Evolutionary conservation across 768 basidiomycete species (phyloP).

Genomic region (Hypsizygus marmoreus): DNA sequence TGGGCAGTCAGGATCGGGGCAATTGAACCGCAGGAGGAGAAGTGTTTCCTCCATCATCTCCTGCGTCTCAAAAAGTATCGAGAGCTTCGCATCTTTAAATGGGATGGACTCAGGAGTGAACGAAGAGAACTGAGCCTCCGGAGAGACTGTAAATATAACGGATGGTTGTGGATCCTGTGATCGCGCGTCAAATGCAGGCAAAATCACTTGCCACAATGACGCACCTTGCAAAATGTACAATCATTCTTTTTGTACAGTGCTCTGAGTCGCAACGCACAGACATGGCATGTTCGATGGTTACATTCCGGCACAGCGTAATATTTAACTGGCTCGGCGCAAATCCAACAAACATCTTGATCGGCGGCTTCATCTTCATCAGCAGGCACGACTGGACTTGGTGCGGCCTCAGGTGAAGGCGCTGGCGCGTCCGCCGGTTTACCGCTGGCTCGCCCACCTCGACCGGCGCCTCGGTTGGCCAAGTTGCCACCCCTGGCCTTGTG

Average conservation of each 20-base stretch:
- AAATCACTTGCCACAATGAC: too few species aligned
- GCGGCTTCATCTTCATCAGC: conserved; percentile 29
- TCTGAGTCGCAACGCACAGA: conserved; percentile 84
- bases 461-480: conserved; percentile 3
- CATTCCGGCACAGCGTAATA: conserved; percentile 89
- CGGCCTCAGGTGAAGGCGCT: not conserved
- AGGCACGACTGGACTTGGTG: conserved; percentile 1
- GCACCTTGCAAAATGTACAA: conserved; percentile 95
- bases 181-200: too few species aligned
- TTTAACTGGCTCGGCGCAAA: conserved; percentile 92
- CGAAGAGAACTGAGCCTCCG: conserved; percentile 60
- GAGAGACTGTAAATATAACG: conserved; percentile 74
- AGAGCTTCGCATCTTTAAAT: conserved; percentile 71
- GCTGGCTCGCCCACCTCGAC: conserved; percentile 13
- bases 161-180: conserved; percentile 68
- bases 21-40: conserved; percentile 91
- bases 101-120: conserved; percentile 57
- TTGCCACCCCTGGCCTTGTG: conserved; percentile 14
- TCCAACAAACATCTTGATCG: conserved; percentile 70
- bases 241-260: conserved; percentile 93
- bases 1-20: conserved; percentile 82
- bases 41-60: conserved; percentile 97
- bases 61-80: conserved; percentile 83
- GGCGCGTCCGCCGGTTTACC: conserved; percentile 2
- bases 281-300: conserved; percentile 94